Base-by-base conservation (phyloP, 208 protist genomes). In the Porcisia deanei region DNA sequence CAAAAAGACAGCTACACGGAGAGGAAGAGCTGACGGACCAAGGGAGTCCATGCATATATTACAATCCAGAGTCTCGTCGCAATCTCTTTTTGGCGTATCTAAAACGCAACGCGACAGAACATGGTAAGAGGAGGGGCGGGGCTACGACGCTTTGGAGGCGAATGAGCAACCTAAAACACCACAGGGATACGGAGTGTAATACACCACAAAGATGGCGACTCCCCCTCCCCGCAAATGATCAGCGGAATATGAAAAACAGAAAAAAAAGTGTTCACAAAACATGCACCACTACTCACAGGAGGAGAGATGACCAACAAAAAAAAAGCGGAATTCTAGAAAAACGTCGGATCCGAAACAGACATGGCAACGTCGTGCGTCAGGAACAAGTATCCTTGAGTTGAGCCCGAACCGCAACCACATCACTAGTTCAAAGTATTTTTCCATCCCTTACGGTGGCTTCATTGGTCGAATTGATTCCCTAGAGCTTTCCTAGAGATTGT, bases 361-460 rank as follows among this genome's bases (percentile, higher is more conserved):
- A 14, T 1, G 16, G 30, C 8, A 41, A 14, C 39, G 39, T 25
- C 0, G 39, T 82, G 73, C 64, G 73, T 58, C 64, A 59, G 53
- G 6, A 37, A 25, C 69, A 60, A 76, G 34, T 41, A 52, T 18
- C 16, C 43, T 9, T 69, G 66, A 16, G 34, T 18, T 12, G 22
- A 30, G 4, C 63, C 67, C 7, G 64, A 57, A 34, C 43, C 18
- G 43, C 71, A 77, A 37, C 47, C 60, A 18, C 73, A 71, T 45
- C 72, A 75, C 54, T 69, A 60, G 57, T 45, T 60, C 18, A 45
- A 14, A 22, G 55, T 43, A 18, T 30, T 16, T 3, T 41, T 25
- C 49, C 76, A 59, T 37, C 47, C 67, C 9, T 49, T 43, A 34
- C 20, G 47, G 49, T 77, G 64, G 43, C 59, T 49, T 60, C 74